Evolutionary conservation across 305 asterid species (phyloP).

Genomic region (Fraxinus velutina): DNA sequence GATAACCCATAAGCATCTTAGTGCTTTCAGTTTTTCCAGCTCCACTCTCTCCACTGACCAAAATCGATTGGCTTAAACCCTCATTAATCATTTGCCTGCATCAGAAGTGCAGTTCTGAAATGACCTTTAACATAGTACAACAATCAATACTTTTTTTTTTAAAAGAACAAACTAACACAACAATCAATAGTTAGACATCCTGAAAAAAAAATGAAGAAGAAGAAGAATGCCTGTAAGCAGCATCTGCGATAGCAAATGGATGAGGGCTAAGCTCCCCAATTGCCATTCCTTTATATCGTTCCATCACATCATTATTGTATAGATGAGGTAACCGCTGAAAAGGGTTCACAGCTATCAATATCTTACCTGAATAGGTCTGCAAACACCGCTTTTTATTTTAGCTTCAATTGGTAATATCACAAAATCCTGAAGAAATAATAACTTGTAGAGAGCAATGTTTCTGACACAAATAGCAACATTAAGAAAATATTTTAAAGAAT

Average conservation of each 20-base stretch:
- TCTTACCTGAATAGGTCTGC: constrained; percentile 82
- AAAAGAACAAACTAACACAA: background rate
- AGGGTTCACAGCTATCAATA: constrained; percentile 84
- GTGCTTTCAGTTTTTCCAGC: constrained; percentile 93
- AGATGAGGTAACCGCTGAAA: constrained; percentile 66
- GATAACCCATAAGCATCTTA: constrained; percentile 75
- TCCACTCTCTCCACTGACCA: constrained; percentile 92
- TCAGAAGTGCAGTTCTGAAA: constrained; percentile 15
- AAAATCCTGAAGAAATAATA: background rate
- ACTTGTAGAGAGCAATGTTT: constrained; percentile 2
- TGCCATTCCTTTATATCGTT: constrained; percentile 60
- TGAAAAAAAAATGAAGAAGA: constrained; percentile 1
- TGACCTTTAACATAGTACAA: constrained; percentile 4
- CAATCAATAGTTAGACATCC: constrained; percentile 12
- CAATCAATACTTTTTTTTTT: too few relatives aligned
- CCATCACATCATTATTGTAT: constrained; percentile 61
- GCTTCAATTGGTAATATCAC: background rate
- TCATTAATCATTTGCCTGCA: constrained; percentile 76
- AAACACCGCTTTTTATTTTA: constrained; percentile 26
- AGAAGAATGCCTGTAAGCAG: constrained; percentile 64
- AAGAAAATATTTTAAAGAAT: constrained; percentile 5
- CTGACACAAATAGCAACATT: constrained; percentile 9
- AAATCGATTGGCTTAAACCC: constrained; percentile 65
- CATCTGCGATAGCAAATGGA: constrained; percentile 68
- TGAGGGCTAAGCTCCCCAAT: constrained; percentile 77